phyloP scores from a whole-genome alignment of 306 rosid genomes.

The Gastrolobium villosum region DNA sequence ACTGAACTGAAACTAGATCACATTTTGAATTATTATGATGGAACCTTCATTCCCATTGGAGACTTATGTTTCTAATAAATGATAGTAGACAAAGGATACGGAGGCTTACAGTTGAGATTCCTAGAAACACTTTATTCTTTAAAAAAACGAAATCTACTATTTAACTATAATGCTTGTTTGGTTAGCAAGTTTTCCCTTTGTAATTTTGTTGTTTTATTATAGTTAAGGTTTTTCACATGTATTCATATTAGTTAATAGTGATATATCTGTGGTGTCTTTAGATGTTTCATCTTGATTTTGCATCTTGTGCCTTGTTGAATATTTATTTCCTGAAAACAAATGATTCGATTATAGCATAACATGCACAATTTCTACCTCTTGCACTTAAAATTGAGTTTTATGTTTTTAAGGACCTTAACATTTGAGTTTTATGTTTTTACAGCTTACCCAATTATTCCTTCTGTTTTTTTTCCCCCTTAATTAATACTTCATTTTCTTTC shows the following conservation, averaged over 20 bases:
- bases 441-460: constrained; percentile 3
- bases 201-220: too few species aligned
- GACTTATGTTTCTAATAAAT: too few species aligned
- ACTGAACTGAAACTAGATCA: too few species aligned
- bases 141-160: too few species aligned
- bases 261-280: constrained; percentile 7
- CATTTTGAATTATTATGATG: too few species aligned
- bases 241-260: not conserved
- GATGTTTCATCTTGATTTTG: constrained; percentile 33
- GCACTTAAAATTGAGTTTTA: constrained; percentile 6
- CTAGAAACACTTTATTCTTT: too few species aligned
- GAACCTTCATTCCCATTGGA: too few species aligned
- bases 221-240: not conserved
- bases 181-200: too few species aligned
- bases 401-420: not conserved
- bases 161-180: too few species aligned
- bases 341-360: constrained; percentile 1
- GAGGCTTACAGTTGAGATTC: too few species aligned
- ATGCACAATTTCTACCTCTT: constrained; percentile 6
- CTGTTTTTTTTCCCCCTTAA: not conserved
- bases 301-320: constrained; percentile 10
- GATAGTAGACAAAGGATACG: too few species aligned
- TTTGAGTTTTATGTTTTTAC: not conserved
- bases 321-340: constrained; percentile 30
- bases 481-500: constrained; percentile 1